Base-by-base conservation (phyloP, 2,329 filamentous ascomycete genomes). In the Cladorrhinum sp. region DNA sequence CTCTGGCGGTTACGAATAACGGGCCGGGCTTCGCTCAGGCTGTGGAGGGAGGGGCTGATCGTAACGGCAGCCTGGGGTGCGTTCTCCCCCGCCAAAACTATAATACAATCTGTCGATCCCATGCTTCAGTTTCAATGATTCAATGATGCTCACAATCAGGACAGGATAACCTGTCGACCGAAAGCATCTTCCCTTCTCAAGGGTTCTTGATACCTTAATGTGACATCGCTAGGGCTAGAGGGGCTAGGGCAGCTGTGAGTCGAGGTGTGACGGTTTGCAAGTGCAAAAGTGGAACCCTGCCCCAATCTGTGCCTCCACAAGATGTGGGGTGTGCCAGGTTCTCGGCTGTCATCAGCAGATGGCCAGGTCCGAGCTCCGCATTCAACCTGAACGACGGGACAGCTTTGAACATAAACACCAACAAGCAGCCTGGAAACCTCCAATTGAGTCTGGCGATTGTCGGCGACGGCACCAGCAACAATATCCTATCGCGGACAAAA, bases 401-500 rank as follows among this genome's bases (percentile, higher is more conserved):
- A 29, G 48, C 32, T n/a, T 29, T 13, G 51, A 41, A 25, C 32
- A 48, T 27, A 22, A 38, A 29, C 8, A 2, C 53, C 10, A n/a
- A 8, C 3, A 9, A 16, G 32, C 13, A 13, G 7, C 20, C 25
- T 29, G 25, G n/a, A 32, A 41, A 45, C 16, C 41, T 22, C 41
- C 41, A 45, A 45, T 45, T 45, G 41, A 45, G 29, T n/a, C 18
- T 36, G 41, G 27, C 20, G 16, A 45, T 20, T 45, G 41, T 22
- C 41, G 41, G 41, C 41, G 3, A 20, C n/a, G 18, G 18, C 41
- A 32, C 29, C 29, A 45, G 32, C 9, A 8, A 5, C 22, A 48
- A 38, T 22, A 29, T 25, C 50, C 2, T 6, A n/a, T n/a, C n/a
- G n/a, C n/a, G n/a, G 16, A n/a, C 24, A 69, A 53, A 13, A 76